Conservation (phyloP, 257 asterid genomes). For the Rhazya stricta region DNA sequence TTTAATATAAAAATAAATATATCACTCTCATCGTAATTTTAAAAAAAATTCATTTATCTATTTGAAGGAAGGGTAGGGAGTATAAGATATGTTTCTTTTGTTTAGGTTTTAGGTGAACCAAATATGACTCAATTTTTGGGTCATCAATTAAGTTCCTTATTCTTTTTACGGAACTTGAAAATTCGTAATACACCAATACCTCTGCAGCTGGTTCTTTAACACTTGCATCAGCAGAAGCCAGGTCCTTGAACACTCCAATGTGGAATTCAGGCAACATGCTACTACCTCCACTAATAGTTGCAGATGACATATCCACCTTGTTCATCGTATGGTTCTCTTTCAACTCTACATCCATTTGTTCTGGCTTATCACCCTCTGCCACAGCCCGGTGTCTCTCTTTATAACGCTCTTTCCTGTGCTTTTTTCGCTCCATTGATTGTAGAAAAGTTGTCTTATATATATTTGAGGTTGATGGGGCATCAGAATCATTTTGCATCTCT, state of each 20-base stretch:
- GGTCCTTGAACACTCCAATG: constrained; percentile 73
- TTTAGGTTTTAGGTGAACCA: too few species aligned
- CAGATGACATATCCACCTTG: constrained; percentile 17
- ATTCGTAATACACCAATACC: constrained; percentile 7
- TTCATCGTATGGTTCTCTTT: constrained; percentile 25
- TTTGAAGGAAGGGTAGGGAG: too few species aligned
- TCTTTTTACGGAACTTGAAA: too few species aligned
- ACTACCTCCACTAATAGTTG: constrained; percentile 27
- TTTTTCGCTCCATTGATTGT: constrained; percentile 69
- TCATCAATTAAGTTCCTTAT: too few species aligned
- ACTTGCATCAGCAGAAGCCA: constrained; percentile 56
- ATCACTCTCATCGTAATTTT: too few species aligned
- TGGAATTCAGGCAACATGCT: constrained; percentile 77
- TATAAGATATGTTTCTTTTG: too few species aligned
- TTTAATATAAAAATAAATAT: too few species aligned
- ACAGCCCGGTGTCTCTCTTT: constrained; percentile 48
- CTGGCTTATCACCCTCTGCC: constrained; percentile 14
- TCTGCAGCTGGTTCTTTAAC: constrained; percentile 67
- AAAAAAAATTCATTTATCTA: neutral
- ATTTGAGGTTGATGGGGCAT: constrained; percentile 39
- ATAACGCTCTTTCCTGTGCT: constrained; percentile 49
- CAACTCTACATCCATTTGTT: constrained; percentile 26
- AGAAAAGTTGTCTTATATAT: constrained; percentile 17
- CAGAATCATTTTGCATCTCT: constrained; percentile 24
- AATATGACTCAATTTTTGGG: too few species aligned